Percentiles rank a stretch among this genome's conserved stretches.
Conservation (phyloP, 352 stramenopile species). For the Pythium insidiosum region DNA sequence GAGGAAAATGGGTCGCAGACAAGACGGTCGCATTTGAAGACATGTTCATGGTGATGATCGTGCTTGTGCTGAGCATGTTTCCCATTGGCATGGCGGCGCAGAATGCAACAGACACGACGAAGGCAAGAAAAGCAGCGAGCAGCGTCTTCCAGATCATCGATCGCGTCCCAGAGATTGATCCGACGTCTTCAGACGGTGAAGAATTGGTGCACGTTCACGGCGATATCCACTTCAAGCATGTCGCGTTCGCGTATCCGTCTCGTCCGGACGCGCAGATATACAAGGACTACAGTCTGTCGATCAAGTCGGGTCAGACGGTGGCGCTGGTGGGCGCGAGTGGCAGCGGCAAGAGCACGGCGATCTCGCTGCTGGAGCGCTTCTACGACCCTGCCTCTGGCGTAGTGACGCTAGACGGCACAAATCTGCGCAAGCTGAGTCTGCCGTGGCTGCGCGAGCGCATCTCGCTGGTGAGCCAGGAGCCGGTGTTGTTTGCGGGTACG, state of each 20-base stretch:
- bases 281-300: conserved; percentile 53
- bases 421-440: too few species aligned
- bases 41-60: conserved; percentile 41
- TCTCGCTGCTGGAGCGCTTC: too few species aligned
- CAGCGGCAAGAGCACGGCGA: too few species aligned
- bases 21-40: conserved; percentile 31
- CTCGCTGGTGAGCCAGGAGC: too few species aligned
- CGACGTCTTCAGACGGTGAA: conserved; percentile 7
- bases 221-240: conserved; percentile 67
- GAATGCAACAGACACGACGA: conserved; percentile 29
- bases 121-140: conserved; percentile 44
- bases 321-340: too few species aligned
- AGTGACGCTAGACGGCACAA: conserved; percentile 65
- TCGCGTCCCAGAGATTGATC: conserved; percentile 32
- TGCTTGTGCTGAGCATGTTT: conserved; percentile 43
- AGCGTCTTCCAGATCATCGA: conserved; percentile 84
- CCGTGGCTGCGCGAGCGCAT: too few species aligned
- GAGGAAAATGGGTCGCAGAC: conserved; percentile 32
- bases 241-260: conserved; percentile 89
- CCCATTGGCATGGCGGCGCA: conserved; percentile 51
- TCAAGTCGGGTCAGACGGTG: conserved; percentile 48
- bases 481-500: too few species aligned
- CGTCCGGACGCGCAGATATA: too few species aligned
- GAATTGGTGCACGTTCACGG: conserved; percentile 28
- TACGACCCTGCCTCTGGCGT: conserved; percentile 40